Base-by-base conservation (phyloP, 1,284 basidiomycete species). In the Fistulinella cinereoalba region DNA sequence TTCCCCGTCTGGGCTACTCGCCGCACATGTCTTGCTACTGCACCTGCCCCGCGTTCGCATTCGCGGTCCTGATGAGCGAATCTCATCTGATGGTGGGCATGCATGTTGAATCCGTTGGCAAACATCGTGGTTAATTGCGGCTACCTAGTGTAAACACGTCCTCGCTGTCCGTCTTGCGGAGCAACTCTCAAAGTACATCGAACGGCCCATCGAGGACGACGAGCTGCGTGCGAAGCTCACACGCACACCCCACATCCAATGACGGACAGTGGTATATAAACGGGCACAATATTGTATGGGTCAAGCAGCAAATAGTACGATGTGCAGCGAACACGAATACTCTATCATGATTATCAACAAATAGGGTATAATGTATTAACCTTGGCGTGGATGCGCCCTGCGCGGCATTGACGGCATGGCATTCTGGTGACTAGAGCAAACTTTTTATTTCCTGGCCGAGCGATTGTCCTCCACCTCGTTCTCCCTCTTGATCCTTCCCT, bases 11-110 rank as follows among this genome's bases (percentile, higher is more conserved):
- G 21, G 56, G 65, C n/a, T 60, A 55, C 32, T 62, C 68, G 21
- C 61, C 65, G 19, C 48, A 39, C 22, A 49, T 70, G 21, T 70
- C 75, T 11, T 71, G 73, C 46, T 87, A 81, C 50, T 90, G 88
- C 60, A 78, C 79, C n/a, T 90, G 88, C 56, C 83, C 85, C 2
- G 76, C 87, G 0, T 90, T 86, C 56, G 64, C 77, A 2, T 80
- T 79, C 51, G 73, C 77, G 9, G 82, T 85, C 9, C 62, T 89
- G 19, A 67, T 76, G 32, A 72, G 76, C 16, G 73, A 76, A 36
- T 74, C 77, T 6, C 76, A 86, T 56, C 57, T 80, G n/a, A 81
- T 85, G 82, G 87, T 85, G 51, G 44, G 72, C 23, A 10, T n/a
- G 24, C 40, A 11, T 42, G 23, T 49, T n/a, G n/a, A n/a, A n/a